Percentiles rank a stretch among this genome's conserved stretches.
phyloP scores from a whole-genome alignment of 1,139 yeast genomes.

The Yamadazyma dushanensis region DNA sequence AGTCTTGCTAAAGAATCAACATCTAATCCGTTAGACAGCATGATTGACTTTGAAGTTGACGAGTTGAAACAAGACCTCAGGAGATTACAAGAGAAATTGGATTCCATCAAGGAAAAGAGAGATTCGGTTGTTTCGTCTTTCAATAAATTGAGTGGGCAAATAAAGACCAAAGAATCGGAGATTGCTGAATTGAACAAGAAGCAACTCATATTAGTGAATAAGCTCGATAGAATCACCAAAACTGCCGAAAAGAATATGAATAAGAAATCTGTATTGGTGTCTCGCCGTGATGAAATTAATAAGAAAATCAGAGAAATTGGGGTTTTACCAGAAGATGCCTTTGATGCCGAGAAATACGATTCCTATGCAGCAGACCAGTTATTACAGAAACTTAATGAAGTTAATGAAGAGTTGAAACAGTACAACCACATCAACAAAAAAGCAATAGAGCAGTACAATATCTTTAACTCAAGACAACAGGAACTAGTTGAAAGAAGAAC shows the following conservation, averaged over 20 bases:
- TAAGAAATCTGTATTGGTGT: constrained; percentile 58
- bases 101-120: constrained; percentile 22
- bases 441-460: constrained; percentile 82
- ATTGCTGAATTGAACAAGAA: constrained; percentile 55
- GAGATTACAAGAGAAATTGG: constrained; percentile 23
- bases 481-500: constrained; percentile 62
- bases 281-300: constrained; percentile 71
- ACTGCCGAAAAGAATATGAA: constrained; percentile 65
- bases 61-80: constrained; percentile 33
- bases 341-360: constrained; percentile 42
- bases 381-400: constrained; percentile 53
- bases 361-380: constrained; percentile 54
- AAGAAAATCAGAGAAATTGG: constrained; percentile 81
- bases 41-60: constrained; percentile 42
- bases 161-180: constrained; percentile 38
- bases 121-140: constrained; percentile 20
- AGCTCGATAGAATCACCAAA: constrained; percentile 63
- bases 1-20: constrained; percentile 25
- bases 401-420: constrained; percentile 58
- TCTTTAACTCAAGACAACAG: constrained; percentile 72
- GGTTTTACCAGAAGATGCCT: constrained; percentile 84
- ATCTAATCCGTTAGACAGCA: constrained; percentile 19
- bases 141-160: constrained; percentile 28
- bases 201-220: constrained; percentile 54
- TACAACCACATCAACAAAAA: constrained; percentile 84